Evolutionary conservation across 495 filamentous ascomycete genomes (phyloP), one percentile per base, ranked within the genome.

Genomic region (Chaetomium fimeti): DNA sequence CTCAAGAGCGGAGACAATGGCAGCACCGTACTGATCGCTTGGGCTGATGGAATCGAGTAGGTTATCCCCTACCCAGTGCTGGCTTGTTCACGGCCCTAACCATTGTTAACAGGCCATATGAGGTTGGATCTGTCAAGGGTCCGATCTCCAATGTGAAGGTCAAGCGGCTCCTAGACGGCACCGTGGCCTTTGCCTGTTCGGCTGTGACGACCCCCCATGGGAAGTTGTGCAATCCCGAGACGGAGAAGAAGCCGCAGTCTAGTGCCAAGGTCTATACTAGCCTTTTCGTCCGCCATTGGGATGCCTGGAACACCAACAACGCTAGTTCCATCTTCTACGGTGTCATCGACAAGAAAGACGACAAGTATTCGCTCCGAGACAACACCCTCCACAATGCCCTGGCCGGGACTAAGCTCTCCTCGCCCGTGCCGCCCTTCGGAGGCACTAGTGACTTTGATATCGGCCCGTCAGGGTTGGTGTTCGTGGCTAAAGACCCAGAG

Each of bases 401-500:
- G 25, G 81, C 78, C 7, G 80, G 78, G 12, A 83, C 82, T 1
- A 71, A 71, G 12, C 77, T 89, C n/a, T 84, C 85, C 60, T 85
- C 82, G 5, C 88, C 89, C 2, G 83, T 86, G 9, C 73, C 84
- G 52, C 81, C 84, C 0, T 82, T 89, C 69, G 81, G 80, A 13
- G 79, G 80, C 40, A 68, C 81, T 25, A 75, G 76, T 32, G 84
- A 88, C 70, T 90, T 81, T 60, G 85, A 83, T 66, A 82, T 86
- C 62, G 75, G 78, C 52, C 72, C 77, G 47, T 76, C 71, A 58
- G 84, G 84, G 2, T 80, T 97, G 62, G 86, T 90, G 2, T 97
- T 97, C 73, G 85, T 95, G 32, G 87, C 92, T 0, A 95, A 91
- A 68, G 92, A 95, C 69, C 93, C 92, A 0, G 81, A 82, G 8